A percentile compares a stretch with the other conserved stretches of the same genome.
phyloP scores from a whole-genome alignment of 176 grass and related monocot genomes.

The Eragrostis curvula region DNA sequence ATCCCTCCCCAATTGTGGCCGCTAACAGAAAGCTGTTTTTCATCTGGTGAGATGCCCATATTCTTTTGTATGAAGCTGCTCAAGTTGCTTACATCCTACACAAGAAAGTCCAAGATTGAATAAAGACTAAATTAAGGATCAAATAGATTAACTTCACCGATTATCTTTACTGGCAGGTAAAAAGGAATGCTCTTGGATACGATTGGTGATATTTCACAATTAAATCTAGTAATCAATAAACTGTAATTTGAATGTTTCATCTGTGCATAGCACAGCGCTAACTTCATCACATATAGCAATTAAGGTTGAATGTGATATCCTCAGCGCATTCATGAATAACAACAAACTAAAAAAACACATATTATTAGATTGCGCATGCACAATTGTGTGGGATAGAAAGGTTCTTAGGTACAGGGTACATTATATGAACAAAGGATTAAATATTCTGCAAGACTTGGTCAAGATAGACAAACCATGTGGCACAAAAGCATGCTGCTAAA shows the following conservation, averaged over 20 bases:
- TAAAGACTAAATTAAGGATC: constrained; percentile 20
- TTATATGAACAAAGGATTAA: constrained; percentile 6
- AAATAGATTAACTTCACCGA: constrained; percentile 33
- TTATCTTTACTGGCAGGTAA: constrained; percentile 16
- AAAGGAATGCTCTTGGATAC: constrained; percentile 11
- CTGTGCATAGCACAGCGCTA: background rate
- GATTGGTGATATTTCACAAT: background rate
- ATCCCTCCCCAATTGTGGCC: constrained; percentile 87
- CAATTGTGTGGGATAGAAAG: background rate
- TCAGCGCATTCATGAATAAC: no score
- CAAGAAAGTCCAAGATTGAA: constrained; percentile 30
- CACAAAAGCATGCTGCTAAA: background rate
- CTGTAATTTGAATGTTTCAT: background rate
- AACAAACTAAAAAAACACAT: no score
- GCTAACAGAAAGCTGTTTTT: constrained; percentile 89
- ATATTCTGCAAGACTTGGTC: background rate
- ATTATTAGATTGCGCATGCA: background rate
- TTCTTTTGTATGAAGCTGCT: constrained; percentile 87
- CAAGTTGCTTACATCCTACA: constrained; percentile 86
- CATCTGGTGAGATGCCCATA: constrained; percentile 76
- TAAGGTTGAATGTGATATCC: background rate
- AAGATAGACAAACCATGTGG: constrained; percentile 15
- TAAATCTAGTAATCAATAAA: constrained; percentile 13
- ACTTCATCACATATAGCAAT: background rate
- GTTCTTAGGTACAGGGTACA: background rate